These are phyloP conservation scores for Blastomyces silverae DNA, from an alignment of 2,329 filamentous ascomycete genomes.

Conservation along the genomic window DNA sequence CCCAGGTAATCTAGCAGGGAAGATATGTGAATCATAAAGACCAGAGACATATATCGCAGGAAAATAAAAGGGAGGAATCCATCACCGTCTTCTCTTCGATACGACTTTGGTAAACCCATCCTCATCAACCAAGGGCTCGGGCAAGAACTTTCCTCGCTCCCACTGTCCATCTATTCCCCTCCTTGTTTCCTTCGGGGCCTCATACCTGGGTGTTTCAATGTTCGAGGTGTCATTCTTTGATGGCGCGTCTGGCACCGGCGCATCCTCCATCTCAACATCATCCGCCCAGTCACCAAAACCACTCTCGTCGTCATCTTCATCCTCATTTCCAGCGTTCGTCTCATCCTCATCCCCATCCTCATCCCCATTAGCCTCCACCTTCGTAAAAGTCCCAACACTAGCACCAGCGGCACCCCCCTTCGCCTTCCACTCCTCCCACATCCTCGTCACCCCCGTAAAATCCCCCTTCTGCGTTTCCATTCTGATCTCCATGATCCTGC, in stretches of 20 bases:
- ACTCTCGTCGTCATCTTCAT: constrained; percentile 50
- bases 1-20: neutral
- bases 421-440: constrained; percentile 47
- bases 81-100: constrained; percentile 56
- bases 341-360: constrained; percentile 43
- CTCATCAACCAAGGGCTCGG: constrained; percentile 66
- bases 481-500: constrained; percentile 62
- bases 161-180: constrained; percentile 1
- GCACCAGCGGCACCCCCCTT: constrained; percentile 32
- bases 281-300: constrained; percentile 49
- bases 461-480: constrained; percentile 59
- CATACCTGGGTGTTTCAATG: neutral
- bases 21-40: neutral
- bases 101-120: constrained; percentile 74
- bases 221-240: neutral
- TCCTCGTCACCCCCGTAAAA: constrained; percentile 56
- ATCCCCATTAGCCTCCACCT: constrained; percentile 28
- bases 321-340: constrained; percentile 39
- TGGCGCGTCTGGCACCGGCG: constrained; percentile 46
- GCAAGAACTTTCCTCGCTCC: constrained; percentile 46
- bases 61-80: constrained; percentile 10
- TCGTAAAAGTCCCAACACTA: constrained; percentile 45
- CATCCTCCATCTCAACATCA: constrained; percentile 62
- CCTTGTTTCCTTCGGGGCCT: neutral
- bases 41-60: constrained; percentile 9